Evolutionary conservation across 2,329 filamentous ascomycete species (phyloP).

Genomic region (Cytospora leucostoma): DNA sequence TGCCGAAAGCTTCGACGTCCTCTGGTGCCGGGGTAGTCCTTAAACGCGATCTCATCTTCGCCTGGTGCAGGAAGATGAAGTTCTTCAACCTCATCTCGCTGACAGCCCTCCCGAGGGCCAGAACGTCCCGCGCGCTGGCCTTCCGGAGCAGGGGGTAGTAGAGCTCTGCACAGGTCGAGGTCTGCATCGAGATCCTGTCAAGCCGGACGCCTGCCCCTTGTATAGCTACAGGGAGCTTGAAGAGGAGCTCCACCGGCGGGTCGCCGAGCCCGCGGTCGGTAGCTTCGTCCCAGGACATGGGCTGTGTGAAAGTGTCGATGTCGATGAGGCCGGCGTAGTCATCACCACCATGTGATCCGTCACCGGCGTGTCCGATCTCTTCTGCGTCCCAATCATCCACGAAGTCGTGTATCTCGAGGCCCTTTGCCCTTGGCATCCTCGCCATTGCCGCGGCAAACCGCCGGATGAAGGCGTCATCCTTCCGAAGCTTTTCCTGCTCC

Average conservation of each 20-base stretch:
- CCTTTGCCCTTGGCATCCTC: conserved; percentile 18
- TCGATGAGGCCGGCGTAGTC: conserved; percentile 15
- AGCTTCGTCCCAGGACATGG: conserved; percentile 20
- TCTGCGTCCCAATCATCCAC: not conserved
- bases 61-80: conserved; percentile 17
- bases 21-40: not conserved
- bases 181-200: conserved; percentile 19
- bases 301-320: conserved; percentile 19
- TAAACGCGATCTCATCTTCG: not conserved
- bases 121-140: not conserved
- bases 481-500: conserved; percentile 15
- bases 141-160: conserved; percentile 11
- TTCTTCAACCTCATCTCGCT: conserved; percentile 9
- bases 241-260: conserved; percentile 7
- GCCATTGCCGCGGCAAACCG: conserved; percentile 18
- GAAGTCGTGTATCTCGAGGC: conserved; percentile 21
- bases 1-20: conserved; percentile 7
- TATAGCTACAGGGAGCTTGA: conserved; percentile 7
- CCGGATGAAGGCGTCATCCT: conserved; percentile 7
- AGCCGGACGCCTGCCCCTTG: conserved; percentile 6
- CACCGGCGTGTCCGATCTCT: not conserved
- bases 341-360: not conserved
- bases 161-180: conserved; percentile 9
- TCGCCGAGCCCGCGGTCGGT: not conserved
- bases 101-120: conserved; percentile 4